These are phyloP conservation scores for Sonneratia alba DNA, from an alignment of 345 rosid species.

Conservation along the genomic window DNA sequence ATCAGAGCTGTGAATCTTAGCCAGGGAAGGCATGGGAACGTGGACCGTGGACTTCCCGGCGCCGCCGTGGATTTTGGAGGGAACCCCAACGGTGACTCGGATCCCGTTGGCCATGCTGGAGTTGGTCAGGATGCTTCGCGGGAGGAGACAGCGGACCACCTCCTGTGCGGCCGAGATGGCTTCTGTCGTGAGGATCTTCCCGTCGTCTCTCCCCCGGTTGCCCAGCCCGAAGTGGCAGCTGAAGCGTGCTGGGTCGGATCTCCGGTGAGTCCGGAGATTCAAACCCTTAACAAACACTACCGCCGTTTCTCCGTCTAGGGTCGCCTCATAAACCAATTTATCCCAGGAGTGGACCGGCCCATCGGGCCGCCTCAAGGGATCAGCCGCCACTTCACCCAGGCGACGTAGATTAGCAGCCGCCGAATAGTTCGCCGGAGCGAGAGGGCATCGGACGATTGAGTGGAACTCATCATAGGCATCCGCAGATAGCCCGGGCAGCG, in stretches of 20 bases:
- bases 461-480: conserved; percentile 46
- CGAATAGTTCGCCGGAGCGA: conserved; percentile 51
- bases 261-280: conserved; percentile 75
- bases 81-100: conserved; percentile 35
- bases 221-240: conserved; percentile 62
- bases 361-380: conserved; percentile 15
- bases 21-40: conserved; percentile 53
- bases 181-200: conserved; percentile 33
- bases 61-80: conserved; percentile 8
- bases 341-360: conserved; percentile 54
- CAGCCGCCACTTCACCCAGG: conserved; percentile 23
- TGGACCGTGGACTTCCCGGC: conserved; percentile 9
- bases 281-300: conserved; percentile 86
- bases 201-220: conserved; percentile 28
- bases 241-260: conserved; percentile 48
- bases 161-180: conserved; percentile 86
- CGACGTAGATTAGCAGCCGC: conserved; percentile 44
- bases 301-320: conserved; percentile 50
- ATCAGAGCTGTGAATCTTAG: conserved; percentile 30
- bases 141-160: conserved; percentile 74
- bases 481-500: conserved; percentile 32
- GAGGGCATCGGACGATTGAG: conserved; percentile 64
- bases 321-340: conserved; percentile 64
- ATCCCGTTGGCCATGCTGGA: conserved; percentile 40
- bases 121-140: conserved; percentile 42